A percentile compares a stretch with the other conserved stretches of the same genome.
These are phyloP conservation scores for Kwoniella shandongensis DNA, from an alignment of 768 basidiomycete genomes.

Conservation along the genomic window DNA sequence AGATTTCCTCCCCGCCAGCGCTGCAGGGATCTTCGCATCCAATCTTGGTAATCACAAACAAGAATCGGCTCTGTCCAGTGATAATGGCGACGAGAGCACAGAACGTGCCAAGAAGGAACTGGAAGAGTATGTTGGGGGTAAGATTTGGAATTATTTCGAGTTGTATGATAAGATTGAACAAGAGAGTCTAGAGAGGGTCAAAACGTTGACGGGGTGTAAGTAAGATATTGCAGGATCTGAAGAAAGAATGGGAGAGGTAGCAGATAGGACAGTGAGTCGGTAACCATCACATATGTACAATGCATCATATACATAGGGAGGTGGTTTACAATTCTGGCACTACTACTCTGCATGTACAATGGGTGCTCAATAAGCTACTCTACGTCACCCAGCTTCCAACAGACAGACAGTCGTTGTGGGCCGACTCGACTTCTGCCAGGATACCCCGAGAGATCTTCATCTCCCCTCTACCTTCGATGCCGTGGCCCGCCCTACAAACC, in stretches of 20 bases:
- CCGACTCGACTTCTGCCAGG: no score
- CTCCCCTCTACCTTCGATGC: no score
- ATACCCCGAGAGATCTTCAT: no score
- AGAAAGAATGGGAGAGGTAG: neutral
- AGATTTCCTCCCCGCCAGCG: slow-evolving; percentile 50
- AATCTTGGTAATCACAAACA: slow-evolving; percentile 35
- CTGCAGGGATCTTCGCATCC: slow-evolving; percentile 48
- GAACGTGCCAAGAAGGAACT: slow-evolving; percentile 30
- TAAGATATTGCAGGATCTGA: no score
- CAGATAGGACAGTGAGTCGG: no score
- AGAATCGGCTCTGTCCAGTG: no score
- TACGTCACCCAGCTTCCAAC: no score
- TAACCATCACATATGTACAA: neutral
- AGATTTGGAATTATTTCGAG: slow-evolving; percentile 36
- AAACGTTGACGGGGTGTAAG: slow-evolving; percentile 8
- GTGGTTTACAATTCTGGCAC: no score
- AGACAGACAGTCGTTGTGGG: no score
- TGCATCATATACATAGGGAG: no score
- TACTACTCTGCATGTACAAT: no score
- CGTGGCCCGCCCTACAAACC: slow-evolving; percentile 9
- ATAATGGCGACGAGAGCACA: neutral
- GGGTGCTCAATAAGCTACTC: no score
- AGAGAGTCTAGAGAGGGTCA: slow-evolving; percentile 18
- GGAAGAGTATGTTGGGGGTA: slow-evolving; percentile 34
- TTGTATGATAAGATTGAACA: slow-evolving; percentile 37